Percentiles rank a stretch among this genome's conserved stretches.
Conservation (phyloP, 257 asterid genomes). For the Plantago elongata region DNA sequence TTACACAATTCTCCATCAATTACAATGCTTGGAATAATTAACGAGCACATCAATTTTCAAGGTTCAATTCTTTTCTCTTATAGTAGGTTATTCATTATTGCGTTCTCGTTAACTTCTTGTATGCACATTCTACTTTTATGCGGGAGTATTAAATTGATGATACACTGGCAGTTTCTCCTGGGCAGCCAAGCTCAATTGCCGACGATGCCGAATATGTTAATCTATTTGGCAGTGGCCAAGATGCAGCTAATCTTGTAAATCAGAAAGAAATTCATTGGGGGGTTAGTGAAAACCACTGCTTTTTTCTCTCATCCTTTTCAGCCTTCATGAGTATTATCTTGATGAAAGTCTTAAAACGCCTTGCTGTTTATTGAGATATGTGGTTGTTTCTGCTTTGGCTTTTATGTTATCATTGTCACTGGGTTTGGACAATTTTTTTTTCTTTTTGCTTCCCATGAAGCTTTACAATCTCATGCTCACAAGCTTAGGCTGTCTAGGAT, state of each 20-base stretch:
- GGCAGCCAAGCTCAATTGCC: constrained; percentile 83
- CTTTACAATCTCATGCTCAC: neutral
- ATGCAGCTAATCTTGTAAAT: constrained; percentile 76
- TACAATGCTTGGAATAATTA: constrained; percentile 87
- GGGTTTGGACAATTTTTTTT: neutral
- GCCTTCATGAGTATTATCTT: neutral
- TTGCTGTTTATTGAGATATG: neutral
- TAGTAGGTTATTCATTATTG: neutral
- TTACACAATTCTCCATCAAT: constrained; percentile 82
- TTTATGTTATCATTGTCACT: neutral
- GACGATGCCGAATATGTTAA: constrained; percentile 85
- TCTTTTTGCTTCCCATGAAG: neutral
- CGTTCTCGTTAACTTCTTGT: constrained; percentile 3
- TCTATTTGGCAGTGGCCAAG: constrained; percentile 78
- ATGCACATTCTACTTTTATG: constrained; percentile 9
- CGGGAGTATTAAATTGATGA: constrained; percentile 16
- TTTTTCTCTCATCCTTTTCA: neutral
- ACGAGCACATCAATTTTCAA: constrained; percentile 91
- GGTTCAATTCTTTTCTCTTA: constrained; percentile 38
- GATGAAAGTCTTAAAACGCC: neutral
- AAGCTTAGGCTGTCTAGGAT: neutral
- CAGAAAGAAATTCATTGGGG: constrained; percentile 98
- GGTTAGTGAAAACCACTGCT: constrained; percentile 42
- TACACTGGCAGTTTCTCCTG: constrained; percentile 75
- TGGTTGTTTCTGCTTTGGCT: neutral